Evolutionary conservation across 2,329 filamentous ascomycete genomes (phyloP), one percentile per base, ranked within the genome.

Genomic region (Calonectria naviculata): DNA sequence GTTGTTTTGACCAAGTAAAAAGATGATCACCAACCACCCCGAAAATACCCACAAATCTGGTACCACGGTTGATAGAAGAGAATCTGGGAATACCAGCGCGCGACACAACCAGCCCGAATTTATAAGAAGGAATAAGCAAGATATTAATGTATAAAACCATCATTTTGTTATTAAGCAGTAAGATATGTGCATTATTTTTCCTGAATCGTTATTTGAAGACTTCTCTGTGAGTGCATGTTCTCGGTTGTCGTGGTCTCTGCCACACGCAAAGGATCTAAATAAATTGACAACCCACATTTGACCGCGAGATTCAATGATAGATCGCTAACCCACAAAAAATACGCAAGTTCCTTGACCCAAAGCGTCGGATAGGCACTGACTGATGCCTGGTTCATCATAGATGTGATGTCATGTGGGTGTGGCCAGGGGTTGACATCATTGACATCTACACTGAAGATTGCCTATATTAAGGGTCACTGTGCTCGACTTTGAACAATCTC

Each of bases 321-420:
- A 56, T 56, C 21, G 38, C 13, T 13, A 38, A 26, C 31, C 31
- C 31, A 13, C 12, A 24, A 54, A 36, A 13, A n/a, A 36, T 24
- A n/a, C 26, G 13, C 28, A 44, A 4, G 24, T 26, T 58, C 28
- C 24, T 42, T 41, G 8, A 41, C 7, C 12, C 10, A 24, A 2
- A n/a, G 3, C 4, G 7, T 10, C 9, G 10, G 54, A 42, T 29
- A 36, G 26, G 15, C 9, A 24, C 31, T 38, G 49, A 24, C 31
- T 38, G 49, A 41, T 17, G 38, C 29, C 24, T 29, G 10, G 38
- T 58, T 19, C 38, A 58, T 65, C 49, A n/a, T 42, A 7, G n/a
- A 26, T 47, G 52, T 69, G 61, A 70, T 70, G 61, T 70, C 61
- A 65, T 61, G 28, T n/a, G 13, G n/a, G 42, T 52, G n/a, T 41